Base-by-base conservation (phyloP, 192 early-diverging fungal species). In the Coemansia sp. region DNA sequence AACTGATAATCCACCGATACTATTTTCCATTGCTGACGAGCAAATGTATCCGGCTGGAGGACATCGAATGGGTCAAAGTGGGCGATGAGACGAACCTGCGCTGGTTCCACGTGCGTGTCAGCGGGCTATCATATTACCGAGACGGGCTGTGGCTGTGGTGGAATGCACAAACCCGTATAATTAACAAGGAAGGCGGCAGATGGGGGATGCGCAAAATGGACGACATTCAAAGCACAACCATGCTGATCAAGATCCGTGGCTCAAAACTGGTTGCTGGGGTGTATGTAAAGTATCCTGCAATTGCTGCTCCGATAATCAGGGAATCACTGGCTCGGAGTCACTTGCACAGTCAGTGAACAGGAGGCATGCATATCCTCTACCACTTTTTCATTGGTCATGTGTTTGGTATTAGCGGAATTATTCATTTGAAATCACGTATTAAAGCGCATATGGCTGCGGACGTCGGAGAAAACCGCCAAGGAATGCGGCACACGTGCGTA, bases 71-170 rank as follows among this genome's bases (percentile, higher is more conserved):
- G 51, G 65, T 71, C 24, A 62, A 55, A 12, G 36, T 55, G 20
- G 75, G 68, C 2, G 39, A 53, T 2, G 68, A 71, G n/a, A 39
- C 65, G 5, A 44, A 63, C 6, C 30, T 76, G 12, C 39, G 46
- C 3, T 76, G 68, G 69, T 60, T 64, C 35, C 46, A 53, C 45
- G 8, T 76, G 21, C 66, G 71, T 23, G 30, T 20, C 23, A 70
- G 69, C 64, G 75, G 75, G 7, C 63, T 60, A 18, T 59, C 44
- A 30, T 26, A 53, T 2, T 30, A 65, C 36, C 26, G 56, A 5
- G 14, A 20, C 16, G 33, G 56, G 30, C 14, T 58, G 56, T 58
- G 38, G 8, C 57, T 76, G n/a, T 76, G 75, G 65, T 76, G 75
- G 75, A 69, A 69, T 36, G 62, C 49, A 38, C 59, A 49, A n/a